A percentile compares a stretch with the other conserved stretches of the same genome.
Evolutionary conservation across 73 alveolate genomes (phyloP).

Genomic region (Tetrahymena malaccensis): DNA sequence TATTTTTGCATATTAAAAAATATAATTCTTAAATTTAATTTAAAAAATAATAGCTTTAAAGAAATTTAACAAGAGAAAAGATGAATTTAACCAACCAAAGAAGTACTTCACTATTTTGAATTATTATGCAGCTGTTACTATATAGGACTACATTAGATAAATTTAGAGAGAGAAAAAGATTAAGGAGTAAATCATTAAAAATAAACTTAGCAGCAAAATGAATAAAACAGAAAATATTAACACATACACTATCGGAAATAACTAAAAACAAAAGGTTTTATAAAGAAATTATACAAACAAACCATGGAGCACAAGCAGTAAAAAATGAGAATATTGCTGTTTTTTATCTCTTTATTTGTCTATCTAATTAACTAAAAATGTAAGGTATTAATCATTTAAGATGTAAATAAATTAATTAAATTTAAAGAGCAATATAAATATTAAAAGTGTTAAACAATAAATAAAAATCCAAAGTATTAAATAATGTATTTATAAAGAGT

Average conservation of each 20-base stretch:
- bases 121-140: not conserved
- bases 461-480: no score
- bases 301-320: not conserved
- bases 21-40: no score
- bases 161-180: not conserved
- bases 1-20: not conserved
- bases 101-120: not conserved
- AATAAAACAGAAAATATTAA: not conserved
- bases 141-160: not conserved
- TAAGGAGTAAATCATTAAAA: not conserved
- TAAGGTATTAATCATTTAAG: no score
- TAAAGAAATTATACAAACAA: not conserved
- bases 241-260: not conserved
- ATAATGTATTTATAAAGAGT: no score
- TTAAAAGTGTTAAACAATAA: no score
- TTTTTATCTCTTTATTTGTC: no score
- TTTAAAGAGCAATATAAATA: no score
- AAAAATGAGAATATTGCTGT: not conserved
- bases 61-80: not conserved
- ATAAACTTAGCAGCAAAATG: not conserved
- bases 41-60: not conserved
- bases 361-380: no score
- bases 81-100: not conserved
- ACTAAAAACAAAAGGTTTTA: not conserved
- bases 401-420: no score